Evolutionary conservation across 169 alveolate species (phyloP).

Genomic region (Plasmodium gonderi): DNA sequence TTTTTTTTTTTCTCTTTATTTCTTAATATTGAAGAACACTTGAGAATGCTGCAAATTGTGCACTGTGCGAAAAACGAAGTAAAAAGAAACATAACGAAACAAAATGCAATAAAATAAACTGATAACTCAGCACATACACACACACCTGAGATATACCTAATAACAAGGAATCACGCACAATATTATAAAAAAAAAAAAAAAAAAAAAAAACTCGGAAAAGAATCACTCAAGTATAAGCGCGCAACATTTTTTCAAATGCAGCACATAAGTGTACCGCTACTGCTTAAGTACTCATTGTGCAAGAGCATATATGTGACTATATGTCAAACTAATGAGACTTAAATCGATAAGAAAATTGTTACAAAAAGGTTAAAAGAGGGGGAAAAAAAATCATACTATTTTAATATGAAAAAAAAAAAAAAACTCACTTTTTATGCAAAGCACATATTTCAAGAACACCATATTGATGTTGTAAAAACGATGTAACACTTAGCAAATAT

Average conservation of each 20-base stretch:
- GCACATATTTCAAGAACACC: background rate
- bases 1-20: background rate
- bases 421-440: background rate
- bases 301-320: background rate
- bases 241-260: background rate
- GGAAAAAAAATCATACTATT: background rate
- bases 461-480: background rate
- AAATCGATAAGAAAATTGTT: background rate
- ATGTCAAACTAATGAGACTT: background rate
- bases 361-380: background rate
- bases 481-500: background rate
- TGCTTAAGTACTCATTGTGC: background rate
- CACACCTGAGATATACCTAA: background rate
- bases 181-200: background rate
- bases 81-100: background rate
- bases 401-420: background rate
- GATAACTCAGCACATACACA: background rate
- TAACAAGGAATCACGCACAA: background rate
- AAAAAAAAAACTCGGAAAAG: background rate
- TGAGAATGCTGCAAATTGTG: background rate
- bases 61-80: background rate
- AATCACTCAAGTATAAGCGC: background rate
- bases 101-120: background rate
- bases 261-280: background rate
- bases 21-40: background rate